phyloP scores from a whole-genome alignment of 164 flowering plant genomes.

The Saururus chinensis region DNA sequence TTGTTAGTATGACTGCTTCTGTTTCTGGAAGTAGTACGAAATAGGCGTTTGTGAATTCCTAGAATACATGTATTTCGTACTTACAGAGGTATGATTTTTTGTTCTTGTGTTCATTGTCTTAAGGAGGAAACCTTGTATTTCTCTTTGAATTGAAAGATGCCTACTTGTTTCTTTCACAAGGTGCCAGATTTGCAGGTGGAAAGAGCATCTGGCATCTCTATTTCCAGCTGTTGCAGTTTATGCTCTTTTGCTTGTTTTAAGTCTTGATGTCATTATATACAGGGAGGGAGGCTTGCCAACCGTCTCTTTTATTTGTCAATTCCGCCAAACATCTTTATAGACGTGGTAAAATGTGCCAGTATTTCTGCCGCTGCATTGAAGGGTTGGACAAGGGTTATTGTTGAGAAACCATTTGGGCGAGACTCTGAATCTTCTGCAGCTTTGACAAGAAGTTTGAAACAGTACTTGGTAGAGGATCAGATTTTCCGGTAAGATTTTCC shows the following conservation, averaged over 20 bases:
- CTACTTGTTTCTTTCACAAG: too few species aligned
- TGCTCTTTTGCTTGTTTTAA: neutral
- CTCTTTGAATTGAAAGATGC: too few species aligned
- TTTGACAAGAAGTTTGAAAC: constrained; percentile 65
- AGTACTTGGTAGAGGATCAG: constrained; percentile 76
- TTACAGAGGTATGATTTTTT: too few species aligned
- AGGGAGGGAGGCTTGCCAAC: constrained; percentile 71
- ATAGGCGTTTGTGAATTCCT: too few species aligned
- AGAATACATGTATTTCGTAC: too few species aligned
- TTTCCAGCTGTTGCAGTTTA: neutral
- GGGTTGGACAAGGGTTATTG: constrained; percentile 98
- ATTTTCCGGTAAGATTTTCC: constrained; percentile 55
- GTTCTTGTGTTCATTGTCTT: too few species aligned
- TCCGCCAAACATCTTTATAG: constrained; percentile 88
- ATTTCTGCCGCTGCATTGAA: constrained; percentile 61
- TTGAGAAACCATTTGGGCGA: constrained; percentile 95
- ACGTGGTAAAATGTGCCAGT: constrained; percentile 80
- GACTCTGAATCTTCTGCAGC: constrained; percentile 89
- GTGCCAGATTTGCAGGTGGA: neutral
- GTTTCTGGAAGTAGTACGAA: too few species aligned
- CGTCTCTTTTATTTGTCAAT: constrained; percentile 85
- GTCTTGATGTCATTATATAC: constrained; percentile 6
- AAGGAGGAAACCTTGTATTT: too few species aligned
- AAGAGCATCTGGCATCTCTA: neutral
- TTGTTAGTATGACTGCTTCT: too few species aligned